Evolutionary conservation across 192 early-diverging fungal species (phyloP).

Genomic region (Backusella circina): DNA sequence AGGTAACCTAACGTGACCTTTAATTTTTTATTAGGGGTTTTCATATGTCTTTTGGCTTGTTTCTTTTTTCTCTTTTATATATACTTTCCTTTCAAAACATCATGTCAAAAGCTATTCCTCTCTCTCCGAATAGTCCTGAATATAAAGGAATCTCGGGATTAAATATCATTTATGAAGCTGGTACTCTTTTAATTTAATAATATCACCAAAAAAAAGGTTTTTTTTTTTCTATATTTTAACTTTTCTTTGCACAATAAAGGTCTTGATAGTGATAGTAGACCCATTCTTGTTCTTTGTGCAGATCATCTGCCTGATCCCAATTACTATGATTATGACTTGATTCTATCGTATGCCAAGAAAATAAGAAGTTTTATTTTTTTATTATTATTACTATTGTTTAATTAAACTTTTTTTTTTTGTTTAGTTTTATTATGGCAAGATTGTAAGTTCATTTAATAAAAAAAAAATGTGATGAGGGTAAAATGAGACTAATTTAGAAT

Average conservation of each 20-base stretch:
- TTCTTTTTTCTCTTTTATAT: neutral
- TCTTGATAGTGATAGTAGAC: constrained; percentile 79
- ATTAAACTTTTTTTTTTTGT: neutral
- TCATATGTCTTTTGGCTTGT: neutral
- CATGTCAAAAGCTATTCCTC: constrained; percentile 18
- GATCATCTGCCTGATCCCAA: constrained; percentile 84
- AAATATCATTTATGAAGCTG: constrained; percentile 40
- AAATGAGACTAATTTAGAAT: neutral
- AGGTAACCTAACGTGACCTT: neutral
- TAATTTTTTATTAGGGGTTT: neutral
- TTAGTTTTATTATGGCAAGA: constrained; percentile 34
- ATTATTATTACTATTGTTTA: neutral
- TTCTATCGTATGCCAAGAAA: constrained; percentile 58
- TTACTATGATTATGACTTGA: constrained; percentile 77
- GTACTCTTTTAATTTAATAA: constrained; percentile 17
- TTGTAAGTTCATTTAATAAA: constrained; percentile 23
- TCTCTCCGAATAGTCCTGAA: constrained; percentile 47
- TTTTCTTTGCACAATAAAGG: constrained; percentile 45
- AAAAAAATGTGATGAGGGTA: neutral
- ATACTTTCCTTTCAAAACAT: neutral
- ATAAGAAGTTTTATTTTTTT: neutral
- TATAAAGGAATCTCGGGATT: constrained; percentile 32
- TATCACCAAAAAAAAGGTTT: neutral
- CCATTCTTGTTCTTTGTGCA: constrained; percentile 80
- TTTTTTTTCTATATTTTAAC: neutral